Evolutionary conservation across 805 yeast genomes (phyloP), one percentile per base, ranked within the genome.

Genomic region (Cyberlindnera nakhonratchasimensis): DNA sequence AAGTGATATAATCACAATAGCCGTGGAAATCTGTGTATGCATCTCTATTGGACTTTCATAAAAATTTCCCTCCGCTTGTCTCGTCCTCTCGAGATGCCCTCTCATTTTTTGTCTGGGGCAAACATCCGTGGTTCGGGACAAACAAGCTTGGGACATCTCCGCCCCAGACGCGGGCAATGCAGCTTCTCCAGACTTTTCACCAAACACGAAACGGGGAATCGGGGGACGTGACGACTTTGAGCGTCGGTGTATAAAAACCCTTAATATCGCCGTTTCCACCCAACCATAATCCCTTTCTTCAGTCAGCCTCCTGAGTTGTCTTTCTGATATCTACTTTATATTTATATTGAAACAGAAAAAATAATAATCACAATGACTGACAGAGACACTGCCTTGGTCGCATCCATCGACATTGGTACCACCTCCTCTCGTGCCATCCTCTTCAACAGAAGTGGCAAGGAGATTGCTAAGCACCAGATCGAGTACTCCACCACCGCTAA

Each of bases 371-470:
- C 46, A 40, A 54, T 54, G 58, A 42, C 61, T 14, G 42, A 42
- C 45, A 58, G 61, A 58, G 60, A 56, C 30, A 47, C 52, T 6
- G 41, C 48, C 33, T 36, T 58, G 37, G 44, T 86, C 37, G 89
- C 86, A 13, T 77, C 95, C 42, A 80, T 88, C 32, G 96, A 88
- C 63, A 86, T 82, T 36, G 97, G 97, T 29, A 89, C 97, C 21
- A 89, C 96, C 2, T 86, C 96, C 17, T 86, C 96, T 18, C 74
- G 98, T 54, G 90, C 86, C 31, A 90, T 90, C 46, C 71, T 88
- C 37, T 91, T 90, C 67, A 71, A 79, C 55, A 74, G 74, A 49
- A 69, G 70, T 31, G 96, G 96, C 32, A 71, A 72, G 48, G 96
- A 90, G 50, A 71, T 89, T 20, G 88, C 95, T 40, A 85, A 84